Base-by-base conservation (phyloP, 2,329 filamentous ascomycete genomes). In the Alternaria alternata region DNA sequence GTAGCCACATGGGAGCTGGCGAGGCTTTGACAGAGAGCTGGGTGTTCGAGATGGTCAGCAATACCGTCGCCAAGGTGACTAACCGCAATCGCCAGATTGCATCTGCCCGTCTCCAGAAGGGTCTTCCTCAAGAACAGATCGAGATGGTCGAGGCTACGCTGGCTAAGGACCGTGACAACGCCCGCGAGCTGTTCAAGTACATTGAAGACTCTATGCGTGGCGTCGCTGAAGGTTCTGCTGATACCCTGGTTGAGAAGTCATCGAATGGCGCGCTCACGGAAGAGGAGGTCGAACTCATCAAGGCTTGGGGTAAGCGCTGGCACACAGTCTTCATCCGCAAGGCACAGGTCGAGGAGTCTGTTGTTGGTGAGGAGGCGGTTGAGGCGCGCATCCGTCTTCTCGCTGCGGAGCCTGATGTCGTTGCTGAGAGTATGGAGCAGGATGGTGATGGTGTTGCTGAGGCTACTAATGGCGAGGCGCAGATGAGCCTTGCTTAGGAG, bases 21-120 rank as follows among this genome's bases (percentile, higher is more conserved):
- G 85, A 86, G 43, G 85, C 87, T 3, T 87, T 99, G 12, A 87
- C 90, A 11, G 86, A 91, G 68, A 83, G 89, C 7, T 89, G 94
- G 80, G 85, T 96, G 9, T 97, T 93, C 76, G 95, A 99, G 81
- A 90, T 98, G 81, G 89, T 98, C 16, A 89, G 89, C 63, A 91
- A 91, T 68, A 98, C 95, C 0, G 89, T 97, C 53, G 86, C 88
- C 74, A 98, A 99, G 81, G 94, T 98, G 49, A 94, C 93, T 1
- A 89, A 89, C 64, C 91, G 94, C 30, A 89, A 96, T 53, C 88
- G 92, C 42, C 92, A 97, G 79, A 89, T 97, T 24, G 87, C 92
- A 9, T 82, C 83, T 2, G 86, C 88, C 5, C 84, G 87, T 28
- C 82, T 84, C n/a, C 85, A 86, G 46, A 82, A 85, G 7, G 85